phyloP scores from a whole-genome alignment of 345 rosid genomes.

The Brassica incana region DNA sequence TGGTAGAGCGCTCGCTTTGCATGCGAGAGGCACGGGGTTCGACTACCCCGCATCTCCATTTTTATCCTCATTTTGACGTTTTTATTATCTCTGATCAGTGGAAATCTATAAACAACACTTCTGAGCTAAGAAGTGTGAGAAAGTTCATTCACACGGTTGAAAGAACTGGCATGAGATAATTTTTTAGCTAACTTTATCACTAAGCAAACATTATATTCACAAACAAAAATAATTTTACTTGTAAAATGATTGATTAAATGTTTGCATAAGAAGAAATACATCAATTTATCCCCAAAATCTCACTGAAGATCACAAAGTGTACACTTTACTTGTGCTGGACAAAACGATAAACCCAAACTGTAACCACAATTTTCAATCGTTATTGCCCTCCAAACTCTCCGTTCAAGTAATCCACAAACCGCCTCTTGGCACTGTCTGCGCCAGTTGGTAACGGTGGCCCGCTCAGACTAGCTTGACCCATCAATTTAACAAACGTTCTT shows the following conservation, averaged over 20 bases:
- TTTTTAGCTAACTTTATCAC: conserved; percentile 6
- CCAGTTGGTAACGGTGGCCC: conserved; percentile 86
- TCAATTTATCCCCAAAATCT: too few relatives aligned
- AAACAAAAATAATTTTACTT: too few relatives aligned
- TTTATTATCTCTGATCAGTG: too few relatives aligned
- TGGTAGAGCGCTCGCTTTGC: conserved; percentile 21
- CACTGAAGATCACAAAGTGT: background rate
- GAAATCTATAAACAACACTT: background rate
- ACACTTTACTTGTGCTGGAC: conserved; percentile 1
- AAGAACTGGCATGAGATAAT: background rate
- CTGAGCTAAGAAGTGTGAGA: conserved; percentile 65
- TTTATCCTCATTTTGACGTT: background rate
- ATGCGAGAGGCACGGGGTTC: conserved; percentile 24
- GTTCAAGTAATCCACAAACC: conserved; percentile 91
- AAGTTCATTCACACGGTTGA: conserved; percentile 45
- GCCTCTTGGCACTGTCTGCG: conserved; percentile 83
- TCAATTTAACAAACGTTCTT: conserved; percentile 78
- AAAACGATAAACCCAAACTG: conserved; percentile 4
- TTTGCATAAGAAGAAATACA: too few relatives aligned
- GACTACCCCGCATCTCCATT: conserved; percentile 11
- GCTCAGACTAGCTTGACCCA: conserved; percentile 86
- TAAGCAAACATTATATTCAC: conserved; percentile 1
- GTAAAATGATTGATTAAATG: too few relatives aligned
- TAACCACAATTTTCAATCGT: conserved; percentile 34
- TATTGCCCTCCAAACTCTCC: conserved; percentile 64